Percentiles rank a stretch among this genome's conserved stretches.
phyloP scores from a whole-genome alignment of 805 yeast species.

The Nakazawaea anatomiae region DNA sequence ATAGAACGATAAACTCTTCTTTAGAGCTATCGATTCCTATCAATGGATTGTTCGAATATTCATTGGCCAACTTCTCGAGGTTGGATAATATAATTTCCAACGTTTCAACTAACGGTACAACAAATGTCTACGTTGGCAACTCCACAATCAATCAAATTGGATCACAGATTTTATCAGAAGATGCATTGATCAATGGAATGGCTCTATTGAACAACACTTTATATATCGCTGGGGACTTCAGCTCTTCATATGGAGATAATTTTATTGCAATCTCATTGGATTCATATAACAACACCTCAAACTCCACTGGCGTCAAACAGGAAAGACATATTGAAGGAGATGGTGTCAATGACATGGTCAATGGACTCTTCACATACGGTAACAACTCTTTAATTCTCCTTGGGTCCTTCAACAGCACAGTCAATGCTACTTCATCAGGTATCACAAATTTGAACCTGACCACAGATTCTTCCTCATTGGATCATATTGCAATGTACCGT shows the following conservation, averaged over 20 bases:
- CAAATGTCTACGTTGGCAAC: constrained; percentile 33
- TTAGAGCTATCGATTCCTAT: constrained; percentile 28
- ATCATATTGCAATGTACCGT: constrained; percentile 29
- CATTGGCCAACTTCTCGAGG: constrained; percentile 56
- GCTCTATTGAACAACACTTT: constrained; percentile 27
- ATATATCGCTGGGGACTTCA: constrained; percentile 45
- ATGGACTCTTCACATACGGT: constrained; percentile 22
- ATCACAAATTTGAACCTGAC: constrained; percentile 13
- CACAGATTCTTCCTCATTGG: constrained; percentile 23
- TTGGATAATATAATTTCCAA: constrained; percentile 18
- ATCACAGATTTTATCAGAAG: constrained; percentile 25
- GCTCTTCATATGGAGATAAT: constrained; percentile 29
- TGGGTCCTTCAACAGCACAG: constrained; percentile 40
- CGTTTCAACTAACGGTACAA: constrained; percentile 9
- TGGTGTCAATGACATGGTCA: constrained; percentile 34
- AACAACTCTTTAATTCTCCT: constrained; percentile 33
- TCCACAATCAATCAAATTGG: constrained; percentile 40
- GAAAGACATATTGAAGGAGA: constrained; percentile 20
- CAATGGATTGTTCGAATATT: constrained; percentile 82
- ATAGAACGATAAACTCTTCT: constrained; percentile 12
- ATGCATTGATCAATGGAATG: constrained; percentile 34
- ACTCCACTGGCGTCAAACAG: constrained; percentile 5
- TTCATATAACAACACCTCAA: constrained; percentile 14
- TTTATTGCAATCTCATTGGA: constrained; percentile 27
- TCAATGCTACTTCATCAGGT: constrained; percentile 17